A percentile compares a stretch with the other conserved stretches of the same genome.
These are phyloP conservation scores for Emmonsiellopsis sp. DNA, from an alignment of 2,329 filamentous ascomycete species.

Conservation along the genomic window DNA sequence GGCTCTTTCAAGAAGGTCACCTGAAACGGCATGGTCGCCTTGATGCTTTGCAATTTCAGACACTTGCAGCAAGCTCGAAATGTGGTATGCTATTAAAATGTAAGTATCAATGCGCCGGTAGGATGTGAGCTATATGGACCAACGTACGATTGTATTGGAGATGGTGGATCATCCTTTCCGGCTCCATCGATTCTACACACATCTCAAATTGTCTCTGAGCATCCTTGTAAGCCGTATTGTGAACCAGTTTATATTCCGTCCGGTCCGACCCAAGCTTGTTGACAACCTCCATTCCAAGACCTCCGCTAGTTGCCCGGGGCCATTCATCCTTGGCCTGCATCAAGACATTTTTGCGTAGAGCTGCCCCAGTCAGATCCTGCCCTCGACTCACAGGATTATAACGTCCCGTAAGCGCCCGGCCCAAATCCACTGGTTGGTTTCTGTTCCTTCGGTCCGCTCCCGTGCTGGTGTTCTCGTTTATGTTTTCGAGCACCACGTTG, in stretches of 20 bases:
- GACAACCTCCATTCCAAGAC: conserved; percentile 69
- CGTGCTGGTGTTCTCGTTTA: conserved; percentile 42
- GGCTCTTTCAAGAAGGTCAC: conserved; percentile 81
- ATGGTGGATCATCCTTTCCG: conserved; percentile 68
- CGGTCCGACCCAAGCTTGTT: conserved; percentile 48
- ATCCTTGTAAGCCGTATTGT: conserved; percentile 63
- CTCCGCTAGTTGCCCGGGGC: conserved; percentile 69
- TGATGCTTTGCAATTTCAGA: conserved; percentile 88
- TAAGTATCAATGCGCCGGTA: neutral
- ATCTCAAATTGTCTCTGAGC: conserved; percentile 68
- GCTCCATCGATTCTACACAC: conserved; percentile 75
- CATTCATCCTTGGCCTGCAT: conserved; percentile 80
- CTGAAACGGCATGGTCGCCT: conserved; percentile 73
- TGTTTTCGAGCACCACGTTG: conserved; percentile 50
- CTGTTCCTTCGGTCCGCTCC: conserved; percentile 44
- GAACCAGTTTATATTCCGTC: conserved; percentile 66
- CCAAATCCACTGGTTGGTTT: conserved; percentile 41
- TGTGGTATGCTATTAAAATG: conserved; percentile 59
- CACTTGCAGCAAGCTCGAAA: conserved; percentile 87
- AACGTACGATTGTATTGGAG: conserved; percentile 52
- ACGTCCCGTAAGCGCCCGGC: conserved; percentile 45
- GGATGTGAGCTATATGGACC: neutral
- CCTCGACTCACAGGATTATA: conserved; percentile 47
- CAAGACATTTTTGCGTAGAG: conserved; percentile 69
- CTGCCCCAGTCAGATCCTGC: conserved; percentile 59